These are phyloP conservation scores for Amanita rubescens DNA, from an alignment of 768 basidiomycete species.

Conservation along the genomic window DNA sequence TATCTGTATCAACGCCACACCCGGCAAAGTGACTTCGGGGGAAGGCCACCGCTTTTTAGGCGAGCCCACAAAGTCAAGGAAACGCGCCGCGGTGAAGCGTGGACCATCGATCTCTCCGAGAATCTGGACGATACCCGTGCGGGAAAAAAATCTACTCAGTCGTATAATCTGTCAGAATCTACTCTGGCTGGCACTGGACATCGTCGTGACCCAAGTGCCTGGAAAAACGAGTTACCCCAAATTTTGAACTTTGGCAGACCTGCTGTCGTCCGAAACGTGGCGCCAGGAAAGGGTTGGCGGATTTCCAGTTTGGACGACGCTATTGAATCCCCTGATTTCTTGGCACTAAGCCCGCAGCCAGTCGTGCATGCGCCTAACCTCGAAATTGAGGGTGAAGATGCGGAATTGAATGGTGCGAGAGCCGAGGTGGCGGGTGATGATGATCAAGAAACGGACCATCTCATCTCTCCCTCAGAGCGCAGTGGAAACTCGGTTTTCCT, in stretches of 20 bases:
- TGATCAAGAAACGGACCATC: slow-evolving; percentile 1
- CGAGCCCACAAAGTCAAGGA: neutral
- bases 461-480: neutral
- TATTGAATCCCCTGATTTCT: neutral
- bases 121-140: neutral
- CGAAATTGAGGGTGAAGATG: neutral
- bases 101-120: neutral
- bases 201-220: neutral
- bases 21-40: too few relatives aligned
- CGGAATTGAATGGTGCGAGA: neutral
- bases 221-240: neutral
- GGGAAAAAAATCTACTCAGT: neutral
- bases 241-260: neutral
- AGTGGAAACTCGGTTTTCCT: neutral
- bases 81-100: neutral
- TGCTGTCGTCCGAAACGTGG: neutral
- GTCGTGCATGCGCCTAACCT: neutral
- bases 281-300: neutral
- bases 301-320: neutral
- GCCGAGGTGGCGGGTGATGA: neutral
- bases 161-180: neutral
- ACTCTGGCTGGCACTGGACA: neutral
- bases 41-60: neutral
- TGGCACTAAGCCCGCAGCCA: neutral
- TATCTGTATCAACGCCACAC: neutral